Base-by-base conservation (phyloP, 1,139 yeast species). In the Suhomyces yuchorum region DNA sequence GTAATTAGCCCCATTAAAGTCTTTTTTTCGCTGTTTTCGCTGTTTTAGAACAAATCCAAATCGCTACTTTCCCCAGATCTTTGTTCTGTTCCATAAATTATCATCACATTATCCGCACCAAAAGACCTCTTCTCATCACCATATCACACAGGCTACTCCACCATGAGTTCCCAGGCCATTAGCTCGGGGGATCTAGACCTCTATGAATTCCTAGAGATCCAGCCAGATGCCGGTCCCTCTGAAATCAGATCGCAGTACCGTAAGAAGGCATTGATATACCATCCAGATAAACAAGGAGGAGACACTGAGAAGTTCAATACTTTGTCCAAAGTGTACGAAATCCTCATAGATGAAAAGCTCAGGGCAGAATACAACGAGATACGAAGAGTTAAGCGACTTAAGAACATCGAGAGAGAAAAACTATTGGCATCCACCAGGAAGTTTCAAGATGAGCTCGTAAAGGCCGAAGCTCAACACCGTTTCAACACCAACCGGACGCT, bases 281-380 rank as follows among this genome's bases (percentile, higher is more conserved):
- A 63, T 57, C 85, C 85, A 0, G 85, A 81, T 60, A 81, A 80
- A 60, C 71, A 75, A 53, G 58, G 70, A 3, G 66, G 67, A 4
- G 67, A 64, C 30, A 66, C 70, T 11, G 62, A 59, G 19, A 61
- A 67, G 52, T 80, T 80, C 56, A 69, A 73, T 37, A 59, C 67
- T 35, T 59, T 78, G 22, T 58, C 71, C 3, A 62, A 67, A 17
- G 67, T 75, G 11, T 75, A 77, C 54, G 70, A 68, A 34, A 67
- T 80, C 3, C 60, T 80, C n/a, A 60, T 64, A 8, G 62, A 69
- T 50, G 61, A 63, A 0, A 52, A 47, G 1, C 56, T 72, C 38
- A 61, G 71, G 46, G 20, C 37, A 2, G 63, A 66, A 42, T 80
- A 80, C 57, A 78, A 78, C 52, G 58, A 59, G 6, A 56, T 69